Evolutionary conservation across 2,329 filamentous ascomycete genomes (phyloP).

Genomic region (Sclerotinia borealis): DNA sequence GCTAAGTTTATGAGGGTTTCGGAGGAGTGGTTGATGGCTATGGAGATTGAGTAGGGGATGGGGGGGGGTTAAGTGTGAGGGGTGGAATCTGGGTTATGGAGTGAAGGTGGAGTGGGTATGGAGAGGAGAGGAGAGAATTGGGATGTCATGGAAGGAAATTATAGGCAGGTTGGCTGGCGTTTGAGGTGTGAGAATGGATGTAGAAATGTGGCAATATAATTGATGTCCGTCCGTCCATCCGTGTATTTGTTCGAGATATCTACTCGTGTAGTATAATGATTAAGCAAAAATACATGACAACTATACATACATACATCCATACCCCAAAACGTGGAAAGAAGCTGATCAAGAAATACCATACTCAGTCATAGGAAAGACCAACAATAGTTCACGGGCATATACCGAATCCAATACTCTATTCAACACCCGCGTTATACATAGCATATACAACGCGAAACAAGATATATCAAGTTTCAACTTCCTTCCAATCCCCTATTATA

Average conservation of each 20-base stretch:
- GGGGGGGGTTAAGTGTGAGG: not conserved
- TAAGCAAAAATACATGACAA: not conserved
- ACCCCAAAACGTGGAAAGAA: too few relatives aligned
- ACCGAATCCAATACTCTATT: too few relatives aligned
- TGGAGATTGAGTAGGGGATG: slow-evolving; percentile 55
- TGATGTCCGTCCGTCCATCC: too few relatives aligned
- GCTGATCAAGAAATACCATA: too few relatives aligned
- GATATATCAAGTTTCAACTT: too few relatives aligned
- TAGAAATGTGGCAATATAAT: not conserved
- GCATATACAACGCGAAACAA: not conserved
- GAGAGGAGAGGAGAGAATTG: not conserved
- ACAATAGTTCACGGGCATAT: too few relatives aligned
- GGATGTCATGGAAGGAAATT: not conserved
- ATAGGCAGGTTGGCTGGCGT: not conserved
- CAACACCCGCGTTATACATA: too few relatives aligned
- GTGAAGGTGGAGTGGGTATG: not conserved
- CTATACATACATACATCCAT: too few relatives aligned
- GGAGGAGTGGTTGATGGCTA: slow-evolving; percentile 86
- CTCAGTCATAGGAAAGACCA: too few relatives aligned
- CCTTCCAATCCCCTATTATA: too few relatives aligned
- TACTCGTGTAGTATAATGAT: not conserved
- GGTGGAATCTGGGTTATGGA: too few relatives aligned
- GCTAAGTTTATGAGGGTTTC: slow-evolving; percentile 97
- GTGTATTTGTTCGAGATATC: not conserved
- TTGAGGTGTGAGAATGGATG: not conserved